Base-by-base conservation (phyloP, 208 protist species). In the Trypanosoma melophagium region DNA sequence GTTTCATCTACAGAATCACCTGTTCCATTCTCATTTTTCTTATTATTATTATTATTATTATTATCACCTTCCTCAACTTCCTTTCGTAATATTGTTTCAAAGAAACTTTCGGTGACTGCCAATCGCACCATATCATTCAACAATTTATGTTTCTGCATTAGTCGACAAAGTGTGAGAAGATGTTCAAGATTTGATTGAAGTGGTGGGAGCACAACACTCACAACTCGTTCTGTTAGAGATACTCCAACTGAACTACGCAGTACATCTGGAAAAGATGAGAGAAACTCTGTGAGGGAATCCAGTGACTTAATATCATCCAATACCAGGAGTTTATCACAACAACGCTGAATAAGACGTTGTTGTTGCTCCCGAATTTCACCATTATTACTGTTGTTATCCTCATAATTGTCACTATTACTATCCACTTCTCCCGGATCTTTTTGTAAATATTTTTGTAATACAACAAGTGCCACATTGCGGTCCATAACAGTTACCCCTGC, bases 381-480 rank as follows among this genome's bases (percentile, higher is more conserved):
- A 17, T 52, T 24, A 41, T 17, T 19, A 41, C 3, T 28, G 10
- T 17, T 22, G 3, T 66, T 40, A 54, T 35, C 38, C 5, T 35
- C 28, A 62, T 52, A 8, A 21, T 45, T 60, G 31, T 61, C 12
- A 17, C 28, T 40, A 38, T 14, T 24, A 35, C 28, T 35, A 35
- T 35, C 28, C 28, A 35, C 5, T 35, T 35, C 28, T 35, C 28
- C 5, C 5, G 57, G 5, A 3, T 58, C 61, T 74, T 38, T 58
- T 5, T 75, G 17, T 3, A 69, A 38, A 31, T 91, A 92, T 40
- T 79, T 70, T 61, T 95, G 89, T 14, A 95, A 66, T 19, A 93
- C 71, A 38, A 91, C 53, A 31, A 95, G 74, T 12, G 92, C 64
- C 13, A 95, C 59, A 53, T 87, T 91, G 19, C 86, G 81, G 57